phyloP scores from a whole-genome alignment of 805 yeast species.

The Suhomyces sp. region DNA sequence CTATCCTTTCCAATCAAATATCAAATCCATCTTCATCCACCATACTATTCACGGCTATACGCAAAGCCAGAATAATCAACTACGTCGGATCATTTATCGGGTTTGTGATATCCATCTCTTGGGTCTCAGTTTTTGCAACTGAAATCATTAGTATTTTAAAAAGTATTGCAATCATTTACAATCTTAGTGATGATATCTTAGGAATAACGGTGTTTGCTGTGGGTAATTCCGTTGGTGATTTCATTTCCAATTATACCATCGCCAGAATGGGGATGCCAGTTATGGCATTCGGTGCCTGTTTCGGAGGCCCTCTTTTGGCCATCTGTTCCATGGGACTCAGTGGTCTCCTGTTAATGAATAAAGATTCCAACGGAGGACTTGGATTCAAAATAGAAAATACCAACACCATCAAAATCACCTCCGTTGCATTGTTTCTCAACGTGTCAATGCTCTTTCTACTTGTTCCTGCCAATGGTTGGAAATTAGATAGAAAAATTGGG shows the following conservation, averaged over 20 bases:
- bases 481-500: slow-evolving; percentile 36
- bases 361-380: neutral
- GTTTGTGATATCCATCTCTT: slow-evolving; percentile 61
- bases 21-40: neutral
- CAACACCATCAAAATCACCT: slow-evolving; percentile 21
- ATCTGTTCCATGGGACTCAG: slow-evolving; percentile 80
- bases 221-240: slow-evolving; percentile 91
- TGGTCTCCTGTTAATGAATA: slow-evolving; percentile 41
- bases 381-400: slow-evolving; percentile 19
- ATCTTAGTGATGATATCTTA: slow-evolving; percentile 72
- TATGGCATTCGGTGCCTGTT: slow-evolving; percentile 94
- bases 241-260: slow-evolving; percentile 77
- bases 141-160: slow-evolving; percentile 67
- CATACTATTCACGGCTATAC: neutral
- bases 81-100: slow-evolving; percentile 49
- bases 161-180: slow-evolving; percentile 55
- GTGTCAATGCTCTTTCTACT: slow-evolving; percentile 18
- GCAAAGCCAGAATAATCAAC: slow-evolving; percentile 15
- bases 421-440: slow-evolving; percentile 21
- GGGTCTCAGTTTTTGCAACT: slow-evolving; percentile 69
- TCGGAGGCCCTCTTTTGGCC: slow-evolving; percentile 87
- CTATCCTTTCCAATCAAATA: neutral
- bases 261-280: slow-evolving; percentile 79
- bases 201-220: slow-evolving; percentile 89
- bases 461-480: slow-evolving; percentile 28